Percentiles rank a stretch among this genome's conserved stretches.
Evolutionary conservation across 1,284 basidiomycete genomes (phyloP).

Genomic region (Albatrellus sp.): DNA sequence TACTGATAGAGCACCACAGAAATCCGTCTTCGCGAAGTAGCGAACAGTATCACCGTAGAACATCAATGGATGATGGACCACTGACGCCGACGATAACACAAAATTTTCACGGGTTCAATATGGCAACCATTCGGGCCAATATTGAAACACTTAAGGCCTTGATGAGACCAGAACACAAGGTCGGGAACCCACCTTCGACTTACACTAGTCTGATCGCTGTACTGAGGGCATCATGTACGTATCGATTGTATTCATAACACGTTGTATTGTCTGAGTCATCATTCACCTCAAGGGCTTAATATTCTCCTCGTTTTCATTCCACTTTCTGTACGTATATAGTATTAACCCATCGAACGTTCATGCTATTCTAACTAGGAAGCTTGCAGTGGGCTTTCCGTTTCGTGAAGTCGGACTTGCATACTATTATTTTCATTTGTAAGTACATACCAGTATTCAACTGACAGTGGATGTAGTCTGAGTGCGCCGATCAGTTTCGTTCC

Average conservation of each 20-base stretch:
- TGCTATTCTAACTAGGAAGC: neutral
- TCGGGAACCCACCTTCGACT: conserved; percentile 23
- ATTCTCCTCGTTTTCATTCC: conserved; percentile 55
- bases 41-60: no score
- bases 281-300: conserved; percentile 40
- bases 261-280: conserved; percentile 1
- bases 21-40: no score
- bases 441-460: conserved; percentile 7
- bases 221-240: conserved; percentile 33
- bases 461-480: conserved; percentile 1
- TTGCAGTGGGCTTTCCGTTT: conserved; percentile 66
- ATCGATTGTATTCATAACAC: neutral
- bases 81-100: no score
- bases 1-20: no score
- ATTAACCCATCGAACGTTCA: neutral
- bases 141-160: no score
- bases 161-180: neutral
- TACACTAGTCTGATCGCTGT: conserved; percentile 35
- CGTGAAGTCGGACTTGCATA: conserved; percentile 31
- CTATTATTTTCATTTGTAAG: conserved; percentile 63
- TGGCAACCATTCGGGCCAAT: no score
- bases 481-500: conserved; percentile 44
- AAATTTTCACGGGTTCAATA: no score
- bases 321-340: conserved; percentile 38
- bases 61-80: no score